A percentile compares a stretch with the other conserved stretches of the same genome.
phyloP scores from a whole-genome alignment of 2,329 filamentous ascomycete genomes.

The Cercospora nicotianae region DNA sequence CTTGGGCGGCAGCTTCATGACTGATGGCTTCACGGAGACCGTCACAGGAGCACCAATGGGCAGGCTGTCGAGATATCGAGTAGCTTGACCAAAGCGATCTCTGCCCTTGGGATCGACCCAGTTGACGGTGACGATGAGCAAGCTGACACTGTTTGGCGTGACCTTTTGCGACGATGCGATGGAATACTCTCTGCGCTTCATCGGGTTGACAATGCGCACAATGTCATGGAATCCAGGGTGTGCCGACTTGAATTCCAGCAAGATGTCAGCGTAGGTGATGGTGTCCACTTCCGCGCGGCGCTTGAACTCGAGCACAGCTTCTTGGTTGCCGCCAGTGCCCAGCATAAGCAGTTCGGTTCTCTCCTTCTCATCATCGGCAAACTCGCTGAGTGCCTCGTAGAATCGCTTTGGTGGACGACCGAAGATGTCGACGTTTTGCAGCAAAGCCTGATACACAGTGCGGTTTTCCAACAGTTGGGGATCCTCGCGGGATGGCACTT shows the following conservation, averaged over 20 bases:
- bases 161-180: slow-evolving; percentile 97
- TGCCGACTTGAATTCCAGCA: slow-evolving; percentile 86
- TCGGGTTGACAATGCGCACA: slow-evolving; percentile 78
- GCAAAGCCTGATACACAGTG: slow-evolving; percentile 86
- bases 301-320: slow-evolving; percentile 89
- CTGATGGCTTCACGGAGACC: slow-evolving; percentile 93
- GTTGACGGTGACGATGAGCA: slow-evolving; percentile 96
- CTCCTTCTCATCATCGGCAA: slow-evolving; percentile 78
- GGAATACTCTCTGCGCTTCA: slow-evolving; percentile 98
- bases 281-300: slow-evolving; percentile 86
- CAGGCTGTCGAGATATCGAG: slow-evolving; percentile 79
- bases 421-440: slow-evolving; percentile 95
- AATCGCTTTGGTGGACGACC: slow-evolving; percentile 96
- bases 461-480: slow-evolving; percentile 73
- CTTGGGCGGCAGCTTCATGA: slow-evolving; percentile 94
- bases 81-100: slow-evolving; percentile 88
- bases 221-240: slow-evolving; percentile 87
- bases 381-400: slow-evolving; percentile 88
- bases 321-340: slow-evolving; percentile 60
- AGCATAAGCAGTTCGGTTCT: slow-evolving; percentile 76
- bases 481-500: slow-evolving; percentile 84
- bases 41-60: slow-evolving; percentile 76
- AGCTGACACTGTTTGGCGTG: slow-evolving; percentile 80
- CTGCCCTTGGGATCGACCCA: slow-evolving; percentile 89
- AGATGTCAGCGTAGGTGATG: slow-evolving; percentile 83